These are phyloP conservation scores for Penicillium fimorum DNA, from an alignment of 495 filamentous ascomycete species.

Conservation along the genomic window DNA sequence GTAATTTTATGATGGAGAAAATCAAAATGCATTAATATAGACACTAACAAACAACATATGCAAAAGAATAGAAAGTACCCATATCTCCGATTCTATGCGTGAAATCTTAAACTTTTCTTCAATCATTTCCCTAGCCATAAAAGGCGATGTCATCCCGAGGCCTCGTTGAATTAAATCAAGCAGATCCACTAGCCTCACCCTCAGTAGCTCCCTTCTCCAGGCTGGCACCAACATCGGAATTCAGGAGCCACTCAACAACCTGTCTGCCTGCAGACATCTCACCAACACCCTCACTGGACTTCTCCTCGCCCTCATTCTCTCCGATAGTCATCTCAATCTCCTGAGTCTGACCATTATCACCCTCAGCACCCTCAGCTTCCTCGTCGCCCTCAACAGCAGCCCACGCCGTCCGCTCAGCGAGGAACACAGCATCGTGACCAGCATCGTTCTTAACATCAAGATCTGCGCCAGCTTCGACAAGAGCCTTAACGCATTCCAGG, in stretches of 20 bases:
- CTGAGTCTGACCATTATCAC: constrained; percentile 22
- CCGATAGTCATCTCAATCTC: constrained; percentile 35
- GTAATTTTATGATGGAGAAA: constrained; percentile 6
- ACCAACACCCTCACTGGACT: constrained; percentile 17
- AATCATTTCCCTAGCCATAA: constrained; percentile 3
- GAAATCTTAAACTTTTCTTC: constrained; percentile 14
- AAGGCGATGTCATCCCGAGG: neutral
- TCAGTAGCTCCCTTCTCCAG: constrained; percentile 37
- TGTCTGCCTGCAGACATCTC: constrained; percentile 40
- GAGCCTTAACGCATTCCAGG: constrained; percentile 69
- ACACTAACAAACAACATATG: constrained; percentile 16
- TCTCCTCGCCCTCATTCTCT: constrained; percentile 19
- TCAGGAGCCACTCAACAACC: constrained; percentile 50
- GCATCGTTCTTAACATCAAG: constrained; percentile 71
- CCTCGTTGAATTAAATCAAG: constrained; percentile 6
- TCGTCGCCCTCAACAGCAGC: constrained; percentile 22
- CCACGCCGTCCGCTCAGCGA: constrained; percentile 68
- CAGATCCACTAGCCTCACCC: constrained; percentile 20
- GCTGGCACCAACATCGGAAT: constrained; percentile 38
- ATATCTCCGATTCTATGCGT: constrained; percentile 4
- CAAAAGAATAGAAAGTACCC: constrained; percentile 4
- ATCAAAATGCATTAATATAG: constrained; percentile 15
- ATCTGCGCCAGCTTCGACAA: constrained; percentile 72
- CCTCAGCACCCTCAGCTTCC: constrained; percentile 19
- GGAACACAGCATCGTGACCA: constrained; percentile 80